Base-by-base conservation (phyloP, 192 early-diverging fungal genomes). In the Chytriomyces confervae region DNA sequence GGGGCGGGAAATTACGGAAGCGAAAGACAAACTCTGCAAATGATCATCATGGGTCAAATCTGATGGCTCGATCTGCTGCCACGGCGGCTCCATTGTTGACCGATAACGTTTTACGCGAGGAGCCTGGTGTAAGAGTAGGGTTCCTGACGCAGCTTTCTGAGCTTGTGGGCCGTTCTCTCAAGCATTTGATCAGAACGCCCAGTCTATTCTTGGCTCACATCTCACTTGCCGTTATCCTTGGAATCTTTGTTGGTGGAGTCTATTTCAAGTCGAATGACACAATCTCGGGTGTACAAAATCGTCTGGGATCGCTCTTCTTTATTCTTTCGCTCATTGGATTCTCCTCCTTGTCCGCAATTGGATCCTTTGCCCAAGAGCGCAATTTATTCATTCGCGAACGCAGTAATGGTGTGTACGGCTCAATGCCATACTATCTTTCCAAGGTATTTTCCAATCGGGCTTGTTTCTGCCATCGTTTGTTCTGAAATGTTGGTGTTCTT, bases 211-310 rank as follows among this genome's bases (percentile, higher is more conserved):
- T 86, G n/a, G 86, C 90, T 13, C 91, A 93, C 77, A 67, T 90
- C 50, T 81, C 61, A 0, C 79, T 92, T 1, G 75, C 91, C 0
- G 53, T 92, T 0, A 43, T 86, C 0, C 66, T 93, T 18, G 92
- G 89, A 20, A 47, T 89, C 5, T 87, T 94, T 68, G 79, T 94
- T 9, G 93, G 93, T 50, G 84, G 85, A 10, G 75, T 94, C 6
- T 94, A 92, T 77, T 94, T 84, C 81, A 76, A 87, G 27, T 81
- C 86, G 8, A 81, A 89, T 62, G 69, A 75, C 46, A 80, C 84
- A 50, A 72, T 94, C 16, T 88, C 84, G 4, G 93, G 93, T n/a
- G 85, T 94, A 43, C 93, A 94, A 80, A 94, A 94, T 72, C 84
- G 91, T 23, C 83, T 92, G 3, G 93, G 93, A 0, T 86, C 87